A percentile compares a stretch with the other conserved stretches of the same genome.
Conservation (phyloP, 306 rosid species). For the Gynostemma pentaphyllum region DNA sequence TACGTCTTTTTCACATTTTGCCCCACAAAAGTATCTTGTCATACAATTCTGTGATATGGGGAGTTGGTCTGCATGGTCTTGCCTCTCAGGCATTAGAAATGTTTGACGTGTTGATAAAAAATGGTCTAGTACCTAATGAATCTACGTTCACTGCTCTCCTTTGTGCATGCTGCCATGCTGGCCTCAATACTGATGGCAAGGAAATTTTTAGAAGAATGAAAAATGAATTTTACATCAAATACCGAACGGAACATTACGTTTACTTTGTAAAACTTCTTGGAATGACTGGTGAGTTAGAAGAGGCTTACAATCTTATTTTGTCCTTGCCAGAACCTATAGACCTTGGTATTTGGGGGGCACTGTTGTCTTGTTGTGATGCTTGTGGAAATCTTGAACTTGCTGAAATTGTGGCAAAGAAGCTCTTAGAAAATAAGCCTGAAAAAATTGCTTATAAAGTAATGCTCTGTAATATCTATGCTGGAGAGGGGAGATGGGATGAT, state of each 20-base stretch:
- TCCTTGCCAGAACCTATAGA: conserved; percentile 70
- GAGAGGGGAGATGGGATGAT: conserved; percentile 71
- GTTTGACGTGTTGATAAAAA: conserved; percentile 40
- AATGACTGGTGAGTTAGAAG: conserved; percentile 57
- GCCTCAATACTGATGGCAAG: conserved; percentile 52
- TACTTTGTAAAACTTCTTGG: conserved; percentile 87
- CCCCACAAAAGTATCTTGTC: conserved; percentile 43
- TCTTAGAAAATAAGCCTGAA: conserved; percentile 36
- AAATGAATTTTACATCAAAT: conserved; percentile 38
- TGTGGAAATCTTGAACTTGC: conserved; percentile 53
- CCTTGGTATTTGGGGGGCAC: conserved; percentile 72
- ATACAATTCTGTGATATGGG: conserved; percentile 67
- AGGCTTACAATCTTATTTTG: conserved; percentile 52
- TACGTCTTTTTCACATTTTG: conserved; percentile 41
- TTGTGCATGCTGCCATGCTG: conserved; percentile 75
- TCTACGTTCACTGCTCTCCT: conserved; percentile 84
- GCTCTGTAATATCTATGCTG: conserved; percentile 73
- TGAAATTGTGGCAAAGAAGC: conserved; percentile 48
- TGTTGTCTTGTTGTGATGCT: conserved; percentile 69
- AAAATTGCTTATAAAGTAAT: conserved; percentile 45
- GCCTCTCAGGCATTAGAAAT: conserved; percentile 45
- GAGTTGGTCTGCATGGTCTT: conserved; percentile 69
- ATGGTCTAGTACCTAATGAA: conserved; percentile 50
- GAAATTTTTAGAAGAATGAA: conserved; percentile 57
- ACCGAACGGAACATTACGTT: conserved; percentile 67